Base-by-base conservation (phyloP, 2,329 filamentous ascomycete genomes). In the Hymenoscyphus scutula region DNA sequence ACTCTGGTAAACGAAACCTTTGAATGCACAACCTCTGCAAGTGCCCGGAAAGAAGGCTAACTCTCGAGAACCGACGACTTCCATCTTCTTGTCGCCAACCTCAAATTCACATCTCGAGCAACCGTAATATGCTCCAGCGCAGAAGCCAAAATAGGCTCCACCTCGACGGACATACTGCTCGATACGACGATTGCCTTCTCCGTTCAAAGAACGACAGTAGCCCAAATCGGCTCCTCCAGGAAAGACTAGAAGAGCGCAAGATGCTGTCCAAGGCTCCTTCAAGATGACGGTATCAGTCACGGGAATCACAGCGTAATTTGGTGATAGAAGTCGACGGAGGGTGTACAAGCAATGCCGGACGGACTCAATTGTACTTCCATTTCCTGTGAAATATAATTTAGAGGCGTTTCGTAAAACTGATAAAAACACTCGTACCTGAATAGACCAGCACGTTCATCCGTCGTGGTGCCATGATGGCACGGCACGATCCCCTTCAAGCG, bases 381-480 rank as follows among this genome's bases (percentile, higher is more conserved):
- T 85, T 71, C 94, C 93, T 92, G 71, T 41, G 62, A 61, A 55
- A 17, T 53, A n/a, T 62, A 34, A 51, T 41, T 34, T 57, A 27
- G 23, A 37, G n/a, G n/a, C 51, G 7, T 53, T 30, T 2, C 11
- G 3, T 38, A 38, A 53, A 54, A 2, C 55, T 4, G 27, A 55
- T 23, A 30, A 56, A 32, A 29, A 27, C n/a, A n/a, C n/a, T 71
- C 75, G 73, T 80, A 93, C 91, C 92, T 70, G 92, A 90, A 74
- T 98, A 98, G 59, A 99, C 91, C 68, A 98, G 84, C 62, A 99
- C 89, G 75, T 99, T 98, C 79, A 97, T 83, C 74, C 86, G 89
- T 73, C 85, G 71, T 30, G 82, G 78, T 8, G 85, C 79, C 87
- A 94, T 91, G 68, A 66, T 65, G 51, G 53, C 48, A 41, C 23